Conservation (phyloP, 2,329 filamentous ascomycete genomes). For the Trichoderma atroviride region DNA sequence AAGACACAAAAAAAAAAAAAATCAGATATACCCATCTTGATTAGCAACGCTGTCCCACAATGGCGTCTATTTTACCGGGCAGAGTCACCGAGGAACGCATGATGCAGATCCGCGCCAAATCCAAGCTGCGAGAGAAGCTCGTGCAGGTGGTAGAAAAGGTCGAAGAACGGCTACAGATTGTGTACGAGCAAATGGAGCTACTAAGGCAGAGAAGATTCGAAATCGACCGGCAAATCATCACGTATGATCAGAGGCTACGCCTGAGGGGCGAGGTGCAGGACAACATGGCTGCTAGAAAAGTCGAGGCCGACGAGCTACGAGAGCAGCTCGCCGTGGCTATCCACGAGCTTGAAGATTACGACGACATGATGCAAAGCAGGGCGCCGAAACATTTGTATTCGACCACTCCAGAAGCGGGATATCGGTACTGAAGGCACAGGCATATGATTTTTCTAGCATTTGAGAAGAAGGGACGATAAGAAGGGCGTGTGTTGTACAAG, state of each 20-base stretch:
- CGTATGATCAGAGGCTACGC: neutral
- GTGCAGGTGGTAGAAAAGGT: neutral
- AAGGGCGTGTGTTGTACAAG: neutral
- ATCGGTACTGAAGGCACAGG: neutral
- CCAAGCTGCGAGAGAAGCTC: slow-evolving; percentile 5
- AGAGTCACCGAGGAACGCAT: neutral
- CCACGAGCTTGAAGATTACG: slow-evolving; percentile 1
- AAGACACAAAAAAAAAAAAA: too few relatives aligned
- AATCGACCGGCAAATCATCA: slow-evolving; percentile 7
- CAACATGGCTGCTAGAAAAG: neutral
- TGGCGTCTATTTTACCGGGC: neutral
- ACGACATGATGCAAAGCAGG: neutral
- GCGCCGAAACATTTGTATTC: neutral
- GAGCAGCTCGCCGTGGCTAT: neutral
- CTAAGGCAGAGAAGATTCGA: neutral
- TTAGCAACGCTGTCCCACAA: neutral
- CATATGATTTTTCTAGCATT: neutral
- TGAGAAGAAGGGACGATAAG: neutral
- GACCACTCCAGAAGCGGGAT: neutral
- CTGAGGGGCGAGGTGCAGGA: neutral
- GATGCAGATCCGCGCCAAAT: neutral
- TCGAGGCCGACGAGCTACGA: slow-evolving; percentile 3
- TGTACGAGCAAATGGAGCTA: neutral
- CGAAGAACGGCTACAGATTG: neutral
- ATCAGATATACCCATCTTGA: neutral